Evolutionary conservation across 148 eudicot species (phyloP).

Genomic region (Euryodendron excelsum): DNA sequence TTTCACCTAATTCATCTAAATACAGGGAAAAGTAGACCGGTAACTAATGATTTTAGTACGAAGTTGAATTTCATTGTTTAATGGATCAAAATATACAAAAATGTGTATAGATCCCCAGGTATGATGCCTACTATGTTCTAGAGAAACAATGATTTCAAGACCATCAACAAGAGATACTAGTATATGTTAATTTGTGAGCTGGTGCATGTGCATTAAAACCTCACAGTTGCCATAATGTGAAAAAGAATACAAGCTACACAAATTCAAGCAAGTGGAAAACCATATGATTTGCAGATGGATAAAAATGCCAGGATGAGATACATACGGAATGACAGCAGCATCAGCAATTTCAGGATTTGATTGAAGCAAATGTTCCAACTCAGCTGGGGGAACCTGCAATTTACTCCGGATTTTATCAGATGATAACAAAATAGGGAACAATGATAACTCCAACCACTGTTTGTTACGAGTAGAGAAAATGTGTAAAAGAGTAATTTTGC

Average conservation of each 20-base stretch:
- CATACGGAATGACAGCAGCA: conserved; percentile 92
- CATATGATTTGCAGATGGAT: neutral
- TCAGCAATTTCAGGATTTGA: conserved; percentile 78
- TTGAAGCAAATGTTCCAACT: conserved; percentile 69
- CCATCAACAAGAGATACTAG: neutral
- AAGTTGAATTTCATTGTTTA: neutral
- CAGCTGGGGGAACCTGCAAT: conserved; percentile 95
- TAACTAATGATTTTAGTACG: too few species aligned
- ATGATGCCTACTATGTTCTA: neutral
- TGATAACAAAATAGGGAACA: conserved; percentile 2
- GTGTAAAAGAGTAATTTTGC: neutral
- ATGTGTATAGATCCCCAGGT: neutral
- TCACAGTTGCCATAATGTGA: neutral
- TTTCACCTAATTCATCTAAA: too few species aligned
- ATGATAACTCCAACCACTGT: neutral
- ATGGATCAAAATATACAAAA: neutral
- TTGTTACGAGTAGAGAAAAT: too few species aligned
- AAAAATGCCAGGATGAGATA: conserved; percentile 1
- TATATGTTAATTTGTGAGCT: neutral
- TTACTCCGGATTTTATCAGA: neutral
- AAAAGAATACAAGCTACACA: neutral
- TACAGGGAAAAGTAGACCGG: too few species aligned
- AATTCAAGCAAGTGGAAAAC: neutral
- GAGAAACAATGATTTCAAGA: neutral
- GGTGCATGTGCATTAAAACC: neutral